Base-by-base conservation (phyloP, 805 yeast genomes). In the Pichia manshurica region DNA sequence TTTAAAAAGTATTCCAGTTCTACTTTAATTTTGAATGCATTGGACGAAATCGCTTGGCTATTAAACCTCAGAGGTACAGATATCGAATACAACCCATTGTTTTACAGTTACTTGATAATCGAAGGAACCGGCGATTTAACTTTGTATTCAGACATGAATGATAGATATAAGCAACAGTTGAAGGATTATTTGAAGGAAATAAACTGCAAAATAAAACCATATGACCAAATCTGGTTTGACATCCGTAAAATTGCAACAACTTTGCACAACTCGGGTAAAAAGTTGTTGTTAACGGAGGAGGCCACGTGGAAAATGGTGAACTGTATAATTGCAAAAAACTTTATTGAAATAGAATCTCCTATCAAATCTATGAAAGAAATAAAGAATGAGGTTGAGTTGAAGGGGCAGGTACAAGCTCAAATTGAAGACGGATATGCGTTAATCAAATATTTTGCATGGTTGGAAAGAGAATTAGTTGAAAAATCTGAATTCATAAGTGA, bases 21-120 rank as follows among this genome's bases (percentile, higher is more conserved):
- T 7, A 55, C 63, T 1, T 35, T 67, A 45, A 69, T 77, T 10
- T 62, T 76, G 6, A 66, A 72, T 47, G 71, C 79, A 4, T 66
- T 90, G 45, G 97, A 91, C 67, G 96, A 90, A 56, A 79, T 89
- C 52, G 93, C 96, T 7, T 90, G 96, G 96, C 67, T 89, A 38
- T 75, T 89, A 60, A 91, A 91, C 60, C 67, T 91, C 47, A 78
- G 99, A 53, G 72, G 73, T 36, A 53, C 62, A 44, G 82, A 78
- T 58, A 78, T 78, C 49, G 75, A 73, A 42, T 78, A 56, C 61
- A 77, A 76, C 55, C 82, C 82, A 3, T 71, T 78, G 16, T 78
- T 78, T 54, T 77, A 67, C 63, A 62, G 74, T 48, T 77, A 77
- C 52, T 57, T 74, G 41, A 63, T 82, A 10, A 70, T 82, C 28